A percentile compares a stretch with the other conserved stretches of the same genome.
Evolutionary conservation across 441 rosid species (phyloP).

Genomic region (Heliophila coronopifolia): DNA sequence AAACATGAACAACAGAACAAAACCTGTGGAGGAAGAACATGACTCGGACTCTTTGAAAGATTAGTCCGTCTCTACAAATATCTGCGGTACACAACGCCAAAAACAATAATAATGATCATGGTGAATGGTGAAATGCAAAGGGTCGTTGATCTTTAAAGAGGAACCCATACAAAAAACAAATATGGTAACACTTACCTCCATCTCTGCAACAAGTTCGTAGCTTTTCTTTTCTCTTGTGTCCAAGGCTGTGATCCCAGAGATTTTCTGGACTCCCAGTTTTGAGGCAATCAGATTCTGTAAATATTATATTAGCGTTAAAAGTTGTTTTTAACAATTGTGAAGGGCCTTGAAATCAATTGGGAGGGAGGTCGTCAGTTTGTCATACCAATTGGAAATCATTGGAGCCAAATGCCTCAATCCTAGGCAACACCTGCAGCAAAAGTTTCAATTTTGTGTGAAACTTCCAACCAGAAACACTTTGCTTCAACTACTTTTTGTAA

Average conservation of each 20-base stretch:
- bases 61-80: slow-evolving; percentile 24
- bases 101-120: background rate
- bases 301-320: slow-evolving; percentile 10
- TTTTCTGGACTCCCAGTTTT: slow-evolving; percentile 80
- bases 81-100: slow-evolving; percentile 22
- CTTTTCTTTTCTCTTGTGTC: slow-evolving; percentile 64
- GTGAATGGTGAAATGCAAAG: background rate
- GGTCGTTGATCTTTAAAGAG: background rate
- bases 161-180: background rate
- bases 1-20: slow-evolving; percentile 4
- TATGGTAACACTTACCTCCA: slow-evolving; percentile 59
- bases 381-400: slow-evolving; percentile 65
- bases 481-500: slow-evolving; percentile 6
- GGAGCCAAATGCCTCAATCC: slow-evolving; percentile 67
- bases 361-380: slow-evolving; percentile 7
- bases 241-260: slow-evolving; percentile 64
- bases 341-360: background rate
- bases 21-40: slow-evolving; percentile 17
- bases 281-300: slow-evolving; percentile 80
- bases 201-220: slow-evolving; percentile 64
- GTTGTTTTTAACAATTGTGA: slow-evolving; percentile 2
- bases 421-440: slow-evolving; percentile 61
- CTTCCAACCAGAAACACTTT: too few relatives aligned
- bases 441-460: too few relatives aligned
- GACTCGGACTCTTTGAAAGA: background rate